Conservation (phyloP, 2,329 filamentous ascomycete species). For the Truncatella angustata region DNA sequence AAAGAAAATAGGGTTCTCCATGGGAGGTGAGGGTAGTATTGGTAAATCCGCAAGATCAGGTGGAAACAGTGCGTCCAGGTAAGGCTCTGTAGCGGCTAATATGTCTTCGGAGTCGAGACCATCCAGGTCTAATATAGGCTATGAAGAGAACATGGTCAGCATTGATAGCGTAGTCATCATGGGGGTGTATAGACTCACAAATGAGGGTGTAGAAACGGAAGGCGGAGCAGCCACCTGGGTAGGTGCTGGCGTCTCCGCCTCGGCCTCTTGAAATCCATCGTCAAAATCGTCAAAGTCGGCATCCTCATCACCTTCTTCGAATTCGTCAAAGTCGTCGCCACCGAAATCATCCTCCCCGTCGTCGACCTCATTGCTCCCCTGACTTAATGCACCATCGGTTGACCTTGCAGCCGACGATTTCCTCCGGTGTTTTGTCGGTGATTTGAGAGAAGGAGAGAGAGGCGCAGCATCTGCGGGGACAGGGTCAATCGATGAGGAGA, state of each 20-base stretch:
- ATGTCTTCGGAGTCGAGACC: constrained; percentile 61
- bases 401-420: constrained; percentile 27
- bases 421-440: constrained; percentile 23
- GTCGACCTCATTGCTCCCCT: constrained; percentile 21
- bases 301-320: constrained; percentile 56
- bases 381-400: constrained; percentile 24
- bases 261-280: constrained; percentile 64
- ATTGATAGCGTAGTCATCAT: constrained; percentile 26
- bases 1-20: constrained; percentile 68
- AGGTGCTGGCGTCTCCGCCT: constrained; percentile 30
- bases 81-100: constrained; percentile 59
- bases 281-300: constrained; percentile 69
- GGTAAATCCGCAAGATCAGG: constrained; percentile 52
- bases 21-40: constrained; percentile 47
- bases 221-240: constrained; percentile 30
- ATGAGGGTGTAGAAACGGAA: constrained; percentile 33
- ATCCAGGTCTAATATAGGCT: constrained; percentile 69
- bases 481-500: constrained; percentile 34
- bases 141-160: constrained; percentile 21
- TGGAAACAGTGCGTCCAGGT: constrained; percentile 66
- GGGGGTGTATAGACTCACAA: constrained; percentile 44
- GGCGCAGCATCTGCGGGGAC: constrained; percentile 32
- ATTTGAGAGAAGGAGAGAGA: constrained; percentile 24
- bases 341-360: constrained; percentile 49
- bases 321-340: constrained; percentile 62